Evolutionary conservation across 129 eudicot species (phyloP).

Genomic region (Saposhnikovia divaricata): DNA sequence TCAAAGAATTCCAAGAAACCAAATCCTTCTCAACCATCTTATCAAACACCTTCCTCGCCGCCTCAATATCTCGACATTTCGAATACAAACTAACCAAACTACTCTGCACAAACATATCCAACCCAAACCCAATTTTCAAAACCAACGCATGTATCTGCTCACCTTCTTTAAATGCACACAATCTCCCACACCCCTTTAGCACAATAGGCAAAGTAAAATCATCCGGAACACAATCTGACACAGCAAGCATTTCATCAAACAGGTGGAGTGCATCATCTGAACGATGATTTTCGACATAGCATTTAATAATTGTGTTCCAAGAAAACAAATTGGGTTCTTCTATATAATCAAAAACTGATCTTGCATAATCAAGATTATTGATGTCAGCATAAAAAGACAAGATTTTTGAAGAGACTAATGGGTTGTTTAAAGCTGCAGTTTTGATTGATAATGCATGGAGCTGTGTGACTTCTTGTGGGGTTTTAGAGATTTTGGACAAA

Average conservation of each 20-base stretch:
- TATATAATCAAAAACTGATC: constrained; percentile 23
- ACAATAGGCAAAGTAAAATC: constrained; percentile 21
- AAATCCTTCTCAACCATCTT: constrained; percentile 27
- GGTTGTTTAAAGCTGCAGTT: constrained; percentile 22
- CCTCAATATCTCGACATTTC: not conserved
- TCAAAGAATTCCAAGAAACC: constrained; percentile 35
- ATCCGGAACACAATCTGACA: constrained; percentile 26
- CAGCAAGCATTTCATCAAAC: constrained; percentile 20
- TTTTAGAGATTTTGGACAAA: constrained; percentile 3
- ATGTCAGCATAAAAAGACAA: constrained; percentile 23
- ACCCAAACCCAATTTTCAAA: constrained; percentile 14
- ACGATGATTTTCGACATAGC: constrained; percentile 27
- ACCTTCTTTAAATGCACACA: not conserved
- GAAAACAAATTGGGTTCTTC: constrained; percentile 28
- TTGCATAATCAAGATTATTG: constrained; percentile 20
- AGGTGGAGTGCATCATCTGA: constrained; percentile 28
- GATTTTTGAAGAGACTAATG: constrained; percentile 28
- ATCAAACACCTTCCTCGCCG: constrained; percentile 38
- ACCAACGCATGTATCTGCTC: constrained; percentile 12
- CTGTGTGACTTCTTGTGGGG: constrained; percentile 7
- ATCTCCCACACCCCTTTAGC: constrained; percentile 9
- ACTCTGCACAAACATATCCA: constrained; percentile 17
- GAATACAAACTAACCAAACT: constrained; percentile 14
- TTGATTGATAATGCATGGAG: constrained; percentile 32
- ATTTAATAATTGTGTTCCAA: constrained; percentile 39